Conservation (phyloP, 163 green algal species). For the Scenedesmus sp. region DNA sequence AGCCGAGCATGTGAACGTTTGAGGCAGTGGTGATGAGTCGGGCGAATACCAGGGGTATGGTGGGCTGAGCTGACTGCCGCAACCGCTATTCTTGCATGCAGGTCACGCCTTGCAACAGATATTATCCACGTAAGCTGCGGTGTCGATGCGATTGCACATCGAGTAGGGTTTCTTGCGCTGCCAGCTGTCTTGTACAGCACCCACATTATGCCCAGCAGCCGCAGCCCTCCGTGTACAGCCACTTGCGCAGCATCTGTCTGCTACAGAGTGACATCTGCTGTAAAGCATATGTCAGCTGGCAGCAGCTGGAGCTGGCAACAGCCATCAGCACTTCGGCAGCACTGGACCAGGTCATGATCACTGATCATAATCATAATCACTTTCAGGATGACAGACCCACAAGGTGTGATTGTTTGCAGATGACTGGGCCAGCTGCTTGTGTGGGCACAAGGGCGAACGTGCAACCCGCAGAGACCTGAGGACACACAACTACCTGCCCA, state of each 20-base stretch:
- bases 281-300: too few species aligned
- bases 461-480: neutral
- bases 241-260: too few species aligned
- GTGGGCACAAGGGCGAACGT: constrained; percentile 24
- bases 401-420: neutral
- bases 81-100: neutral
- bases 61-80: neutral
- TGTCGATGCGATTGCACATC: neutral
- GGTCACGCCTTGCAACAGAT: constrained; percentile 30
- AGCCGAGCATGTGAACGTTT: neutral
- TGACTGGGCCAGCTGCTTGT: constrained; percentile 31
- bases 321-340: too few species aligned
- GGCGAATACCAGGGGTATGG: neutral
- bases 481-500: constrained; percentile 18
- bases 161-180: neutral
- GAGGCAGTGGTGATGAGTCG: neutral
- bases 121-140: constrained; percentile 20
- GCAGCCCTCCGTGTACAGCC: too few species aligned
- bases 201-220: too few species aligned
- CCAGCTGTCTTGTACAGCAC: neutral
- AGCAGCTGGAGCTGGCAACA: too few species aligned
- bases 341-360: neutral
- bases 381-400: neutral
- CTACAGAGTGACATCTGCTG: too few species aligned
- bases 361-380: neutral